phyloP scores from a whole-genome alignment of 148 eudicot genomes.

The Rhododendron ferrugineum region DNA sequence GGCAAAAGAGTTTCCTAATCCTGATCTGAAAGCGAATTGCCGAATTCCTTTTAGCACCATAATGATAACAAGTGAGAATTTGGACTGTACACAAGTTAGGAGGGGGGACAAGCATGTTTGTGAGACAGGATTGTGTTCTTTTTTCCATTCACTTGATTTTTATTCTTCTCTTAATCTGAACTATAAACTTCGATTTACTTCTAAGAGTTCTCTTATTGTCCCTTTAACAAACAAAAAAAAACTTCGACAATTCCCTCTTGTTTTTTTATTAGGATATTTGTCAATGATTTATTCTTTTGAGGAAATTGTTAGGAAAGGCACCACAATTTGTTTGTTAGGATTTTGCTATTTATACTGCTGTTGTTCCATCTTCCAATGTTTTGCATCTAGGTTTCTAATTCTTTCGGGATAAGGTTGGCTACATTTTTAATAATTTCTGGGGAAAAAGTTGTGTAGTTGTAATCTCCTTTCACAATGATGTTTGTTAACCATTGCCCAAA shows the following conservation, averaged over 20 bases:
- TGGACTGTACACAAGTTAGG: not conserved
- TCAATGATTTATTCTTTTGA: not conserved
- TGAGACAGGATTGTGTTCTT: not conserved
- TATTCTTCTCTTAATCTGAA: not conserved
- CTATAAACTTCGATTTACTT: not conserved
- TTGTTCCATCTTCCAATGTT: not conserved
- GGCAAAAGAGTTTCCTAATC: not conserved
- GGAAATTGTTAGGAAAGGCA: not conserved
- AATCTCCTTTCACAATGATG: not conserved
- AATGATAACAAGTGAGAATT: not conserved
- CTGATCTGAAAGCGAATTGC: not conserved
- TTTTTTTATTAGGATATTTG: not conserved
- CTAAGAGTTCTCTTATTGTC: not conserved
- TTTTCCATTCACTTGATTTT: not conserved
- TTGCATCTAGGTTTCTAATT: not conserved
- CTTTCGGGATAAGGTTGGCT: not conserved
- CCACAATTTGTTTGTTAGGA: not conserved
- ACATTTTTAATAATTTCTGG: not conserved
- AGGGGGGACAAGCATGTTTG: not conserved
- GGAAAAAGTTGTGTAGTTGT: not conserved
- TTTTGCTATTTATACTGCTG: not conserved
- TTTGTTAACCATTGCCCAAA: not conserved
- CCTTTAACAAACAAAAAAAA: not conserved
- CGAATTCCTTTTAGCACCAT: not conserved
- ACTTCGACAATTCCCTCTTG: not conserved